Conservation (phyloP, 257 asterid genomes). For the Fraxinus pennsylvanica region DNA sequence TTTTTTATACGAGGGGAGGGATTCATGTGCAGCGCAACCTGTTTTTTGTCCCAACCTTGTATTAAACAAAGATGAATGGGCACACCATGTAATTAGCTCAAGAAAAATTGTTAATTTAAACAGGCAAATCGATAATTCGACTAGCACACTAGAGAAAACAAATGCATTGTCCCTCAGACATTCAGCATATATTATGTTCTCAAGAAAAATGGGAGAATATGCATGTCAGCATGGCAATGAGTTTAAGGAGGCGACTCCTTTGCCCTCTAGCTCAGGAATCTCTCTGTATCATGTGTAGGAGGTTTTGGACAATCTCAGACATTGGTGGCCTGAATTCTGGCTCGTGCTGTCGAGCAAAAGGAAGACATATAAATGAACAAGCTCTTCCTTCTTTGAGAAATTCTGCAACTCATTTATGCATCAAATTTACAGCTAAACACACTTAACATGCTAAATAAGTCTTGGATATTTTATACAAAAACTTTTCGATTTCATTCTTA, state of each 20-base stretch:
- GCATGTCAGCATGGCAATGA: not conserved
- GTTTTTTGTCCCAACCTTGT: conserved; percentile 13
- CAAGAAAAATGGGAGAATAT: not conserved
- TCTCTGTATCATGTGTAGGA: conserved; percentile 51
- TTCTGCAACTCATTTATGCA: not conserved
- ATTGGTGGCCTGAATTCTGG: conserved; percentile 96
- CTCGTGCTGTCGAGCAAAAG: conserved; percentile 53
- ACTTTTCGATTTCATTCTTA: too few relatives aligned
- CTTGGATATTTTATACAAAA: too few relatives aligned
- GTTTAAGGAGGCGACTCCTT: not conserved
- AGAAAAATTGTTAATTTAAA: not conserved
- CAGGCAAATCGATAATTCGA: not conserved
- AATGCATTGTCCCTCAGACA: not conserved
- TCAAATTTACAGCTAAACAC: not conserved
- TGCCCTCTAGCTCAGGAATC: conserved; percentile 24
- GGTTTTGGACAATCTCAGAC: conserved; percentile 89
- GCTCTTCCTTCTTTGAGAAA: not conserved
- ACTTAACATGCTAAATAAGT: too few relatives aligned
- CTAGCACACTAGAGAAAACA: not conserved
- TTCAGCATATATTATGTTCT: not conserved
- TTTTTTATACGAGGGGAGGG: not conserved
- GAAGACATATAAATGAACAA: not conserved
- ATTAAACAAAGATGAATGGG: not conserved
- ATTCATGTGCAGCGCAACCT: conserved; percentile 30
- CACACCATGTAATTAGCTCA: not conserved